Evolutionary conservation across 139 green algal genomes (phyloP).

Genomic region (Chlamydomonas sp.): DNA sequence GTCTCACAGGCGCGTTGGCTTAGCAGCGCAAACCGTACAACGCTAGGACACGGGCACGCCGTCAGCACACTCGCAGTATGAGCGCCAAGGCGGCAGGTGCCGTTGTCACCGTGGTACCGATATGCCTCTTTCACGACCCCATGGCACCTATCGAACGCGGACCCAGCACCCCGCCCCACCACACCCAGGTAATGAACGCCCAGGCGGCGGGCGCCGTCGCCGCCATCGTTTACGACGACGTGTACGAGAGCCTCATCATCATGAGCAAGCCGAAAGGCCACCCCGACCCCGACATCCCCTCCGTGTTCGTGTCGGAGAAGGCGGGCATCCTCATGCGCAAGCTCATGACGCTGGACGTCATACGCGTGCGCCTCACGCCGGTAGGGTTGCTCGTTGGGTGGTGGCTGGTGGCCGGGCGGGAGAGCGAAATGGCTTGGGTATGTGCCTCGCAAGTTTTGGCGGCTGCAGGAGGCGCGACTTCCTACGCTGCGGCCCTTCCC

Average conservation of each 20-base stretch:
- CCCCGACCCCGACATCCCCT: slow-evolving; percentile 75
- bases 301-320: slow-evolving; percentile 81
- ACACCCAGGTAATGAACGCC: slow-evolving; percentile 71
- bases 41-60: no score
- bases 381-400: slow-evolving; percentile 32
- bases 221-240: slow-evolving; percentile 84
- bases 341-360: slow-evolving; percentile 54
- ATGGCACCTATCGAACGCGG: neutral
- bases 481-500: neutral
- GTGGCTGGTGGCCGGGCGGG: neutral
- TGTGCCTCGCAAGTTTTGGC: neutral
- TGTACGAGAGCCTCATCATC: slow-evolving; percentile 76
- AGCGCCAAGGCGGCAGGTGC: neutral
- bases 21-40: neutral
- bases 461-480: neutral
- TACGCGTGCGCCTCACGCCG: slow-evolving; percentile 64
- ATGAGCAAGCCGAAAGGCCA: slow-evolving; percentile 77
- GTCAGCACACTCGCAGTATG: neutral
- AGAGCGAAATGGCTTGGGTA: neutral
- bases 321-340: slow-evolving; percentile 77
- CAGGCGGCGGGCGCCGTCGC: slow-evolving; percentile 75
- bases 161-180: neutral
- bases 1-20: neutral
- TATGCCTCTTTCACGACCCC: neutral
- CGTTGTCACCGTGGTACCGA: neutral